Base-by-base conservation (phyloP, 768 basidiomycete species). In the Crassisporium funariophilum region DNA sequence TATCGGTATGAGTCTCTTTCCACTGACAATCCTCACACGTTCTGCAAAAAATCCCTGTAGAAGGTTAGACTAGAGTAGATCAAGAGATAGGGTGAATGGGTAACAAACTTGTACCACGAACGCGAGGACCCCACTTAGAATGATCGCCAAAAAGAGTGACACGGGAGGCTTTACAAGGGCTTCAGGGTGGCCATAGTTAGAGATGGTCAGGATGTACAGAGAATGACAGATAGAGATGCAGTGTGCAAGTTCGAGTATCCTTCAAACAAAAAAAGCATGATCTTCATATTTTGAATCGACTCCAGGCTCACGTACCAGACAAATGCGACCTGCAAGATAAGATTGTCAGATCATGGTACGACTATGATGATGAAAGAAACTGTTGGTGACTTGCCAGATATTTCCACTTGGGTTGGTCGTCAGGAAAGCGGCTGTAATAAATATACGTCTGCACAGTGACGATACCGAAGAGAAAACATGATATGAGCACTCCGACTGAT, bases 401-500 rank as follows among this genome's bases (percentile, higher is more conserved):
- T 36, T 52, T 52, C 10, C 47, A 22, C 1, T 9, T 10, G 4
- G 10, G 10, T 7, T 4, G 21, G 24, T 52, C 50, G 11, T 44
- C 10, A 24, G 35, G 35, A 39, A 43, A 52, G 4, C 34, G 40
- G 2, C 20, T 33, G 20, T 16, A 52, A 27, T 47, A 52, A 4
- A 43, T 13, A 27, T 47, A 52, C 5, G 25, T 36, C 16, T 52
- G 50, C 20, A 52, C 41, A 11, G 46, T 47, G 4, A 43, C 21
- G 16, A 52, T 34, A 5, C 50, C 50, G 10, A 52, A 47, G 4
- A 52, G 24, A 17, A 43, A 47, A 24, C 24, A 43, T 6, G 41
- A 31, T n/a, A 52, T 29, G 20, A 52, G 10, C 4, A 37, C 39
- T 10, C 46, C 45, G 19, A 43, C 27, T 5, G 35, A 24, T 4